Evolutionary conservation across 768 basidiomycete species (phyloP), one percentile per base, ranked within the genome.

Genomic region (Phallus indusiatus): DNA sequence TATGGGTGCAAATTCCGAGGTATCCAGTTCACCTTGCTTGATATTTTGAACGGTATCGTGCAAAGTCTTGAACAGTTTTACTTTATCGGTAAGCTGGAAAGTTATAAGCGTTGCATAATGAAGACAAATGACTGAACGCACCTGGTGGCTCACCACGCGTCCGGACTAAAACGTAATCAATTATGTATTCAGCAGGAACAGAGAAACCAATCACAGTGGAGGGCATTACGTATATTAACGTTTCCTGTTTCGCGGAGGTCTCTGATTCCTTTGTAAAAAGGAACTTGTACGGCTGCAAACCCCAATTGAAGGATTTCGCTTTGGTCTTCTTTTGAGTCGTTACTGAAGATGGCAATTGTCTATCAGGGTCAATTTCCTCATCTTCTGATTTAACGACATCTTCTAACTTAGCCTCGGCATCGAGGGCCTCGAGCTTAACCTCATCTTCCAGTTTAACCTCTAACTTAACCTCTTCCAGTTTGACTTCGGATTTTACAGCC

Each of bases 91-190:
- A 49, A 77, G 73, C 81, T 82, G 61, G 2, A 17, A 22, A 35
- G 50, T 36, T 20, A 1, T 18, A n/a, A 53, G 24, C 17, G 33
- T n/a, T 33, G n/a, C 16, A 34, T 11, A 17, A 12, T 49, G 51
- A 14, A 50, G 28, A 42, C 42, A 50, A 56, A 36, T 1, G 21
- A 5, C 33, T 35, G 28, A 28, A 66, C 77, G 57, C 33, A 86
- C 89, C 73, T 88, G 86, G 64, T 86, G 84, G n/a, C 75, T 71
- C 12, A 83, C 81, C 0, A 91, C 87, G 8, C 81, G 75, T 0
- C 84, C 89, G 0, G 89, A 92, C 0, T 59, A 24, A 28, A 21
- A 22, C 42, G 21, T 12, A 33, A 8, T 47, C 17, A 33, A 57
- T 48, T 16, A 28, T 49, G 9, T 33, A 51, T 51, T n/a, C 12